Conservation (phyloP, 2,329 filamentous ascomycete genomes). For the Colletotrichum sp. region DNA sequence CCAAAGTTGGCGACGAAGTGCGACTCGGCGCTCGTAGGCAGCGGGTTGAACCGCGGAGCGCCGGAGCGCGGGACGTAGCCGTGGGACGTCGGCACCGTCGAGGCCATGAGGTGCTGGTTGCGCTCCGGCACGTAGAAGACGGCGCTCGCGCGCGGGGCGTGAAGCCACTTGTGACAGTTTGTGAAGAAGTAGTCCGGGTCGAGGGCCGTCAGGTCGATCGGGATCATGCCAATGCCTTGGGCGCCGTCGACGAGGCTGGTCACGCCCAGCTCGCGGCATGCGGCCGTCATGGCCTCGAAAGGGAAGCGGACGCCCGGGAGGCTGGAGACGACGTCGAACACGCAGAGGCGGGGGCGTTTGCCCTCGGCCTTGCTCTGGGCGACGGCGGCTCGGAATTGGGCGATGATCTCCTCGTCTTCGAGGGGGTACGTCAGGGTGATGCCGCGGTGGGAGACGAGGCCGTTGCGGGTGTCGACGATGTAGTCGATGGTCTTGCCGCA, state of each 20-base stretch:
- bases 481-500: slow-evolving; percentile 77
- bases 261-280: slow-evolving; percentile 71
- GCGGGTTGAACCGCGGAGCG: slow-evolving; percentile 37
- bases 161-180: slow-evolving; percentile 94
- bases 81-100: slow-evolving; percentile 80
- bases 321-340: slow-evolving; percentile 84
- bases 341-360: slow-evolving; percentile 67
- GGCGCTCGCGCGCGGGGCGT: slow-evolving; percentile 79
- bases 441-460: slow-evolving; percentile 48
- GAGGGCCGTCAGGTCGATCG: slow-evolving; percentile 68
- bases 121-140: slow-evolving; percentile 78
- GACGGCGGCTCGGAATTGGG: slow-evolving; percentile 65
- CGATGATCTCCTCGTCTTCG: slow-evolving; percentile 70
- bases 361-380: slow-evolving; percentile 56
- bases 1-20: slow-evolving; percentile 75
- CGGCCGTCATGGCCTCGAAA: slow-evolving; percentile 69
- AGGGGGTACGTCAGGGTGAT: slow-evolving; percentile 73
- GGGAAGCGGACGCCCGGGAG: slow-evolving; percentile 82
- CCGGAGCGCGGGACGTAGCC: slow-evolving; percentile 64
- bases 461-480: slow-evolving; percentile 68
- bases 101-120: slow-evolving; percentile 78
- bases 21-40: slow-evolving; percentile 53
- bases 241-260: slow-evolving; percentile 83
- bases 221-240: slow-evolving; percentile 82
- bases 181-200: slow-evolving; percentile 86